These are phyloP conservation scores for Talaromyces wortmannii DNA, from an alignment of 495 filamentous ascomycete genomes.

Conservation along the genomic window DNA sequence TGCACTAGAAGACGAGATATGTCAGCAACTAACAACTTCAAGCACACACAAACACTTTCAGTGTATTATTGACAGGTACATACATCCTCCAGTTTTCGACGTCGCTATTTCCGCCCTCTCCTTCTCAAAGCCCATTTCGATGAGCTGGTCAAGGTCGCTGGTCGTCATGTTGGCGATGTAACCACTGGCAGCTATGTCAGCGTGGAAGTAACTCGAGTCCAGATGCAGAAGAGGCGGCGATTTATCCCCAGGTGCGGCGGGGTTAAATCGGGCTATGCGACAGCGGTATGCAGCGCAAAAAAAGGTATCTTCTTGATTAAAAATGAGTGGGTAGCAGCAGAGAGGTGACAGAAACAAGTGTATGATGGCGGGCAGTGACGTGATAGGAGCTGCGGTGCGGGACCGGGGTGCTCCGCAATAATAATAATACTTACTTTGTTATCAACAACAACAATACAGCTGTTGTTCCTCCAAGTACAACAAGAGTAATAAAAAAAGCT, in stretches of 20 bases:
- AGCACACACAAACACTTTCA: neutral
- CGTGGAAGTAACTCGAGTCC: too few species aligned
- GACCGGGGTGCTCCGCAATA: too few species aligned
- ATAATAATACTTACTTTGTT: too few species aligned
- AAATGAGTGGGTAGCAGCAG: neutral
- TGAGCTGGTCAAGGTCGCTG: constrained; percentile 69
- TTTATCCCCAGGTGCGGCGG: constrained; percentile 2
- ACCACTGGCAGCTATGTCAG: too few species aligned
- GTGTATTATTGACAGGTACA: neutral
- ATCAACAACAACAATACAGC: too few species aligned
- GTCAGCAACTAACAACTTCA: neutral
- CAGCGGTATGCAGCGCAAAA: too few species aligned
- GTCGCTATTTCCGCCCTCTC: constrained; percentile 74
- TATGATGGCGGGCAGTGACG: neutral
- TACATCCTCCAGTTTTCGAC: constrained; percentile 65
- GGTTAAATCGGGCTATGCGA: too few species aligned
- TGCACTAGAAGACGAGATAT: constrained; percentile 50
- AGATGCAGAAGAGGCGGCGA: too few species aligned
- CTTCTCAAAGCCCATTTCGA: constrained; percentile 93
- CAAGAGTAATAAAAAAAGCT: too few species aligned
- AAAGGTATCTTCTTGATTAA: too few species aligned
- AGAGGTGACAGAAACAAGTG: neutral
- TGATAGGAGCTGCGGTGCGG: too few species aligned
- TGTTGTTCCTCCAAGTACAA: too few species aligned
- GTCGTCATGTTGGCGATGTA: constrained; percentile 52